Percentiles rank a stretch among this genome's conserved stretches.
These are phyloP conservation scores for Chamaecrista fasciculata DNA, from an alignment of 306 rosid species.

Conservation along the genomic window DNA sequence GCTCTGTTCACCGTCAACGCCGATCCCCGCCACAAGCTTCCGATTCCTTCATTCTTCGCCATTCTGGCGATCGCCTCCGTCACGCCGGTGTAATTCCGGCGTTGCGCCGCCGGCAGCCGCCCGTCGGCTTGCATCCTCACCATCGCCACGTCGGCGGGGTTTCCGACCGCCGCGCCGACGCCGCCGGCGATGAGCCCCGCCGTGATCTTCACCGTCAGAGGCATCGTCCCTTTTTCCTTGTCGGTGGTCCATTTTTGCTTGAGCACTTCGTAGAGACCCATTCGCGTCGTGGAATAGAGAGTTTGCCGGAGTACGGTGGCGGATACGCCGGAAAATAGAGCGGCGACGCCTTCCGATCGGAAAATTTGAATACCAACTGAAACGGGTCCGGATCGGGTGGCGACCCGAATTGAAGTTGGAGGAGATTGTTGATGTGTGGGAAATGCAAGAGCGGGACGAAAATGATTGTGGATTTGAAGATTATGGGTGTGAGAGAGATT, in stretches of 20 bases:
- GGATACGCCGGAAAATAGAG: constrained; percentile 70
- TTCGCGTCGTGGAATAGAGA: constrained; percentile 77
- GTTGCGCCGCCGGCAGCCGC: constrained; percentile 53
- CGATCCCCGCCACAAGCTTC: constrained; percentile 90
- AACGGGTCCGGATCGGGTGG: constrained; percentile 46
- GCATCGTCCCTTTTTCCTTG: constrained; percentile 43
- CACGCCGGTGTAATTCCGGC: constrained; percentile 73
- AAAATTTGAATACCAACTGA: constrained; percentile 48
- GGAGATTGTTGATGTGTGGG: constrained; percentile 27
- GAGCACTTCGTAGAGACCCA: constrained; percentile 78
- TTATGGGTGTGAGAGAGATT: constrained; percentile 24
- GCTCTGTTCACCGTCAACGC: constrained; percentile 87
- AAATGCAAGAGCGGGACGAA: constrained; percentile 56
- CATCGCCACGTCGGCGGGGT: constrained; percentile 93
- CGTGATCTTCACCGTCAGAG: constrained; percentile 41
- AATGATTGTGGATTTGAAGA: constrained; percentile 31
- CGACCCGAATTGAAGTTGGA: constrained; percentile 2
- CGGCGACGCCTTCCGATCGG: constrained; percentile 51
- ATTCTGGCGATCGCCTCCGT: constrained; percentile 62
- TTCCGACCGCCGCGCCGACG: constrained; percentile 77
- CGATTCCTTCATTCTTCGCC: constrained; percentile 62
- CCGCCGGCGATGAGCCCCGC: constrained; percentile 76
- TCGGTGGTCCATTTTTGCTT: constrained; percentile 65
- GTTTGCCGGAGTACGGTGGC: constrained; percentile 80
- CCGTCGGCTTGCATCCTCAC: constrained; percentile 96